Conservation (phyloP, 345 rosid genomes). For the Gossypium turneri region DNA sequence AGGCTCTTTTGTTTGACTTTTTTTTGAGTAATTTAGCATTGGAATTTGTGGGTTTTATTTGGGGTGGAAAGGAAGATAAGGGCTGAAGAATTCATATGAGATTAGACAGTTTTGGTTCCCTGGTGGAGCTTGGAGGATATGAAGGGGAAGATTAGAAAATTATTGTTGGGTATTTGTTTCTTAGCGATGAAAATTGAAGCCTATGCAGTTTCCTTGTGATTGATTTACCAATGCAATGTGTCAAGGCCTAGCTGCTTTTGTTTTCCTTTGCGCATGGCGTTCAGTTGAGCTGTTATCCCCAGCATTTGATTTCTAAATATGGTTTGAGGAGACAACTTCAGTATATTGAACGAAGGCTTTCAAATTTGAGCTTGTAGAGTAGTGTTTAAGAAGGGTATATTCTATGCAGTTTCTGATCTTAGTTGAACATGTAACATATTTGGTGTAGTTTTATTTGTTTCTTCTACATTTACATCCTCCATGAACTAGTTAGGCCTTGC, state of each 20-base stretch:
- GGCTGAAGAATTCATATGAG: background rate
- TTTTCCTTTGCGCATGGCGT: background rate
- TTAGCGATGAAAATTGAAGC: background rate
- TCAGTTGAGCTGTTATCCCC: background rate
- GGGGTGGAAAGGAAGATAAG: background rate
- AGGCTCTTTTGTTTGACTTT: background rate
- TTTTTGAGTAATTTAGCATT: background rate
- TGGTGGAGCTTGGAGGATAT: background rate
- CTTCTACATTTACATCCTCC: background rate
- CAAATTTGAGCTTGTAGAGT: constrained; percentile 12
- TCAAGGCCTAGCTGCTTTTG: background rate
- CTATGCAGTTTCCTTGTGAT: background rate
- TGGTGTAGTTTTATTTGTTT: background rate
- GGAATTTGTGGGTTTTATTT: background rate
- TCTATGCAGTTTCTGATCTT: background rate
- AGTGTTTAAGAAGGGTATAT: background rate
- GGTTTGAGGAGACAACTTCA: background rate
- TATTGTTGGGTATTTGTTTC: background rate
- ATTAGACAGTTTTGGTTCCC: background rate
- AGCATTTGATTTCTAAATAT: background rate
- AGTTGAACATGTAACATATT: background rate
- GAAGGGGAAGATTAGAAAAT: background rate
- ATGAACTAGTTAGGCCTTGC: background rate
- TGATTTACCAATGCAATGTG: background rate
- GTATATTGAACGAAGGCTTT: background rate